Evolutionary conservation across 139 green algal genomes (phyloP).

Genomic region (Chlamydomonas asymmetrica): DNA sequence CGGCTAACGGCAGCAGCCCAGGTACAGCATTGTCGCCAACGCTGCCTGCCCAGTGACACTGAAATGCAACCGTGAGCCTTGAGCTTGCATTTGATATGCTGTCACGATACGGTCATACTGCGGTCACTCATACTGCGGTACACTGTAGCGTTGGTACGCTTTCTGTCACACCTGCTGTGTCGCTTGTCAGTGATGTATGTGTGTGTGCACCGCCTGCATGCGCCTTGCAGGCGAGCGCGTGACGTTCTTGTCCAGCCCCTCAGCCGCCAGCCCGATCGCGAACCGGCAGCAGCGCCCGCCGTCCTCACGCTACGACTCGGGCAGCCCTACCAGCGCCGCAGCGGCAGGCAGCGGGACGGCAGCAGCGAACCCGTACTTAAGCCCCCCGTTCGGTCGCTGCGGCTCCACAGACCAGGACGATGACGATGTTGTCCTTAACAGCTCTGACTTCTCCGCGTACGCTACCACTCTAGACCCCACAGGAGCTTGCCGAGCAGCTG

Average conservation of each 20-base stretch:
- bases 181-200: too few species aligned
- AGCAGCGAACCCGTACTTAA: not conserved
- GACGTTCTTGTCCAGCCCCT: not conserved
- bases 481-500: too few species aligned
- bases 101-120: not conserved
- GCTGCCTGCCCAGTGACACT: not conserved
- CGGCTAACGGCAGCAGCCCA: too few species aligned
- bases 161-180: too few species aligned
- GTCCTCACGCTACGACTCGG: not conserved
- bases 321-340: not conserved
- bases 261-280: too few species aligned
- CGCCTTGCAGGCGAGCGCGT: not conserved
- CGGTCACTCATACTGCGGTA: not conserved
- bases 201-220: not conserved
- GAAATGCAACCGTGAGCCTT: not conserved
- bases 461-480: too few species aligned
- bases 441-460: too few species aligned
- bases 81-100: not conserved
- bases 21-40: too few species aligned
- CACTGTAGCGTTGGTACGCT: not conserved
- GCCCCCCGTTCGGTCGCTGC: slow-evolving; percentile 5
- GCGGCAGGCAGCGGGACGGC: not conserved
- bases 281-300: too few species aligned
- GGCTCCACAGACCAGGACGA: not conserved
- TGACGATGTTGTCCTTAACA: not conserved